These are phyloP conservation scores for Apophysomyces elegans DNA, from an alignment of 371 early-diverging fungal genomes.

Conservation along the genomic window DNA sequence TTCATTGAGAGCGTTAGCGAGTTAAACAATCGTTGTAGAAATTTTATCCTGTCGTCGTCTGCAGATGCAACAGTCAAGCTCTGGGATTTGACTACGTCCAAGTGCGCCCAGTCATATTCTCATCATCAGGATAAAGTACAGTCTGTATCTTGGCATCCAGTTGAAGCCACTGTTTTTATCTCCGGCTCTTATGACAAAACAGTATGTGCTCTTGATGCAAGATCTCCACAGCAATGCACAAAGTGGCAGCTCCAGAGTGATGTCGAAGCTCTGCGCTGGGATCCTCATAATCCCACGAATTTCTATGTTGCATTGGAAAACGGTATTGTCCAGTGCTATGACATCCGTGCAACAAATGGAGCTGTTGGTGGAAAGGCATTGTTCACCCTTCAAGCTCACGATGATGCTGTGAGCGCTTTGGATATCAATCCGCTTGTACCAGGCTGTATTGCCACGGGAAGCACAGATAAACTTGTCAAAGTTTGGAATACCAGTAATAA, in stretches of 20 bases:
- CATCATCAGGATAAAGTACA: conserved; percentile 92
- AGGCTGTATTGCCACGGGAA: conserved; percentile 91
- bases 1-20: background rate
- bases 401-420: conserved; percentile 83
- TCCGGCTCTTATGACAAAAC: conserved; percentile 91
- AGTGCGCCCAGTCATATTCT: conserved; percentile 74
- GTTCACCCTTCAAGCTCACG: conserved; percentile 93
- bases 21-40: conserved; percentile 37
- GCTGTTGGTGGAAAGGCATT: conserved; percentile 57
- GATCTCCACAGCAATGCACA: conserved; percentile 70
- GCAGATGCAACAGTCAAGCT: conserved; percentile 96
- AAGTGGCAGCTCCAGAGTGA: conserved; percentile 78
- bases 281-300: conserved; percentile 74
- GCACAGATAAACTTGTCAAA: conserved; percentile 88
- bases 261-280: conserved; percentile 92
- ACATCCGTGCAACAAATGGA: conserved; percentile 65
- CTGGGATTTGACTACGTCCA: conserved; percentile 86
- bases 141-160: conserved; percentile 88
- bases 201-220: conserved; percentile 85
- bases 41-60: conserved; percentile 89
- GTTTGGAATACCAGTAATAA: conserved; percentile 86
- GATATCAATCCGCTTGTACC: conserved; percentile 80
- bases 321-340: conserved; percentile 88
- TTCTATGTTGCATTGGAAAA: conserved; percentile 87
- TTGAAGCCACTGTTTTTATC: conserved; percentile 83